Evolutionary conservation across 768 basidiomycete genomes (phyloP), one percentile per base, ranked within the genome.

Genomic region (Termitomyces sp.): DNA sequence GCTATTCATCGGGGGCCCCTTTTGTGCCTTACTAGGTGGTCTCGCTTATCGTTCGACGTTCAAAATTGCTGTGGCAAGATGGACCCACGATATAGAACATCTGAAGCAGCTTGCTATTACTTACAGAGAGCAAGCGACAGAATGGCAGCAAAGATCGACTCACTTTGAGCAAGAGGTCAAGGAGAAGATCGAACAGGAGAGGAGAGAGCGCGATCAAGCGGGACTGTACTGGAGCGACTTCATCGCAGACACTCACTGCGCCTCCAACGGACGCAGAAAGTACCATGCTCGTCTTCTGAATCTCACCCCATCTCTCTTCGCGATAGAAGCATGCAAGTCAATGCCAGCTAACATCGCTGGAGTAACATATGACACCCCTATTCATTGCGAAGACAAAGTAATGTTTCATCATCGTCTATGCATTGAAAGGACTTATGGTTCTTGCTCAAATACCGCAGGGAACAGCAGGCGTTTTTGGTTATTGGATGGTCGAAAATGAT

Each of bases 291-390:
- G 45, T 1, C 57, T 63, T 14, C 41, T 45, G 4, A 63, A 63
- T 27, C 49, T 61, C 2, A 39, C 40, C 1, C n/a, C 48, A 5
- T 51, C 52, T 17, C 43, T 63, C 9, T 46, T 54, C 28, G 52
- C 30, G 5, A 46, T 63, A 19, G 55, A 57, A 2, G 60, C 63
- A 23, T 63, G 63, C 56, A 61, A 39, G 39, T 48, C 57, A 3
- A 63, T 56, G 7, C 42, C 58, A 3, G 30, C 58, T 0, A 59
- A 56, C 21, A 57, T 63, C 32, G 57, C 58, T 27, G 58, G 48
- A 17, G 39, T 59, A 3, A 54, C 47, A 8, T 61, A 56, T 21
- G 35, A 49, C 23, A 49, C 43, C 3, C 60, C 63, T 19, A 5
- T 46, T 40, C 39, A 41, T 30, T 63, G 63, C 25, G 60, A 63